phyloP scores from a whole-genome alignment of 257 asterid genomes.

The Nyctanthes arbortristis region DNA sequence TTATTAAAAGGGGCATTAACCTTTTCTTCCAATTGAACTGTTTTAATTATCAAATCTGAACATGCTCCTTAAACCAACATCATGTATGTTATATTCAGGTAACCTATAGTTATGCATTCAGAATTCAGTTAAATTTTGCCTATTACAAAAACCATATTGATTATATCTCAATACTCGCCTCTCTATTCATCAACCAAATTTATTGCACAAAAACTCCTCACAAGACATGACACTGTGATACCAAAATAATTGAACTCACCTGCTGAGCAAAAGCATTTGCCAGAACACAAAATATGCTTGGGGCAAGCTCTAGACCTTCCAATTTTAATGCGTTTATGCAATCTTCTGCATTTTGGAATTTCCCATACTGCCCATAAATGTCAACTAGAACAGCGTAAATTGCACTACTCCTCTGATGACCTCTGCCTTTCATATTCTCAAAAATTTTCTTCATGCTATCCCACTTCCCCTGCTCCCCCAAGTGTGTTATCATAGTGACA shows the following conservation, averaged over 20 bases:
- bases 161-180: too few relatives aligned
- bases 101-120: too few relatives aligned
- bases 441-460: slow-evolving; percentile 48
- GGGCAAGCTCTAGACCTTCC: slow-evolving; percentile 66
- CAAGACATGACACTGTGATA: too few relatives aligned
- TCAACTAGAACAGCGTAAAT: slow-evolving; percentile 74
- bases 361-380: slow-evolving; percentile 84
- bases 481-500: slow-evolving; percentile 54
- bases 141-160: too few relatives aligned
- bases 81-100: too few relatives aligned
- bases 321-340: slow-evolving; percentile 62
- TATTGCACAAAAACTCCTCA: too few relatives aligned
- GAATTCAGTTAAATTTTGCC: too few relatives aligned
- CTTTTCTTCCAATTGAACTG: too few relatives aligned
- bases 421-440: slow-evolving; percentile 55
- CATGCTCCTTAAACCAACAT: too few relatives aligned
- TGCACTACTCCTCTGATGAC: slow-evolving; percentile 76
- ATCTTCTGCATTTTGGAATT: slow-evolving; percentile 61
- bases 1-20: too few relatives aligned
- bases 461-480: slow-evolving; percentile 90
- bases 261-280: slow-evolving; percentile 94
- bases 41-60: too few relatives aligned
- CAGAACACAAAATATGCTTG: slow-evolving; percentile 71
- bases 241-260: slow-evolving; percentile 40
- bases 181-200: too few relatives aligned